These are phyloP conservation scores for Phyllosticta ampelicida DNA, from an alignment of 2,329 filamentous ascomycete genomes.

Conservation along the genomic window DNA sequence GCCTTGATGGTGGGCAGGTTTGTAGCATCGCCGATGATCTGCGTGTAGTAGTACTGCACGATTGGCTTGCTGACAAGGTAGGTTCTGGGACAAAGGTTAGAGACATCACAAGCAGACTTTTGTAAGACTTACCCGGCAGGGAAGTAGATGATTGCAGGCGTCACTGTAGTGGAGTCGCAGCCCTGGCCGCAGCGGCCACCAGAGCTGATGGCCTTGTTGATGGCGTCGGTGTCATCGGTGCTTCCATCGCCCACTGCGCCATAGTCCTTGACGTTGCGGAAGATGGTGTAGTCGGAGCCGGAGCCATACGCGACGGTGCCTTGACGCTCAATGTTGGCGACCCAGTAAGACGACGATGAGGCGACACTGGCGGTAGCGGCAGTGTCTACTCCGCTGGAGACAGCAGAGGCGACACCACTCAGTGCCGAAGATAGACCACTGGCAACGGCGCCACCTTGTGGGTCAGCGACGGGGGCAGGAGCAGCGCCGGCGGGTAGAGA, in stretches of 20 bases:
- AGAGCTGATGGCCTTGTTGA: constrained; percentile 72
- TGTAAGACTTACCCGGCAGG: constrained; percentile 48
- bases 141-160: constrained; percentile 84
- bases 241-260: constrained; percentile 46
- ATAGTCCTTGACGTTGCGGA: constrained; percentile 38
- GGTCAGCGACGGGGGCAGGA: constrained; percentile 11
- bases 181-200: constrained; percentile 68
- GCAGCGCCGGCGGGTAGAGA: constrained; percentile 15
- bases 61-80: constrained; percentile 74
- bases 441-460: constrained; percentile 2
- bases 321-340: constrained; percentile 57
- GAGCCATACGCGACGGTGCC: constrained; percentile 55
- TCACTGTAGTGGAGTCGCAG: constrained; percentile 76
- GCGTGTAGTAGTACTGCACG: constrained; percentile 83
- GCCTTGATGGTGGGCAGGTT: constrained; percentile 63
- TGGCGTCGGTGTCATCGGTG: constrained; percentile 78
- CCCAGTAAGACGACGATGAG: constrained; percentile 50
- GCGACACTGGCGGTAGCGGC: constrained; percentile 3
- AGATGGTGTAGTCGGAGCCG: constrained; percentile 49
- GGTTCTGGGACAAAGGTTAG: constrained; percentile 32
- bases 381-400: constrained; percentile 15
- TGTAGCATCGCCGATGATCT: constrained; percentile 73
- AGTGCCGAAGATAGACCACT: constrained; percentile 16
- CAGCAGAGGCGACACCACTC: constrained; percentile 11
- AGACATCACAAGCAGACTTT: background rate